Percentiles rank a stretch among this genome's conserved stretches.
Evolutionary conservation across 495 filamentous ascomycete genomes (phyloP).

Genomic region (Tuber umbilicatum): DNA sequence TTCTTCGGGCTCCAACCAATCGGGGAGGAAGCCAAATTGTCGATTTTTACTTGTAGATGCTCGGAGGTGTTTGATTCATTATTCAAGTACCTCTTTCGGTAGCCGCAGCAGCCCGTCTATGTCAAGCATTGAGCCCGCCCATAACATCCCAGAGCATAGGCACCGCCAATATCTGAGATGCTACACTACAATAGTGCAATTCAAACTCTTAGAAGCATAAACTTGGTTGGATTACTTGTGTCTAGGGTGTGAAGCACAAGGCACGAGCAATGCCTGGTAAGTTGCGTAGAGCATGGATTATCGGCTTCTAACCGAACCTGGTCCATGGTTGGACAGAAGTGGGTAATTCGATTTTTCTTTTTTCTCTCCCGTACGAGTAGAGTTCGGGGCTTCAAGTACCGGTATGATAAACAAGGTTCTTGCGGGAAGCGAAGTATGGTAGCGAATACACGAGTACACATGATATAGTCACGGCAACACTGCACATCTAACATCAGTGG

Average conservation of each 20-base stretch:
- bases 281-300: neutral
- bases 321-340: neutral
- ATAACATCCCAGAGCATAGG: neutral
- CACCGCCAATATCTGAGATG: neutral
- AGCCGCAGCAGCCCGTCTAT: neutral
- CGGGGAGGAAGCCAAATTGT: neutral
- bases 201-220: neutral
- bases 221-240: neutral
- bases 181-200: neutral
- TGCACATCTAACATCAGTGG: neutral
- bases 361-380: neutral
- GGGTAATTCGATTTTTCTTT: neutral
- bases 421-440: neutral
- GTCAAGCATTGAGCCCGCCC: neutral
- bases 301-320: neutral
- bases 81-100: neutral
- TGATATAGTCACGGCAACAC: neutral
- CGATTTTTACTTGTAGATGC: neutral
- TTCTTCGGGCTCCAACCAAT: neutral
- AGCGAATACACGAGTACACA: neutral
- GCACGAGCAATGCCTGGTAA: neutral
- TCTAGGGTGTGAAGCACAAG: neutral
- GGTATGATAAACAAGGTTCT: neutral
- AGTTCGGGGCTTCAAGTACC: neutral
- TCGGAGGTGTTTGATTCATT: neutral